Percentiles rank a stretch among this genome's conserved stretches.
Conservation (phyloP, 371 early-diverging fungal genomes). For the Mucor plumbeus region DNA sequence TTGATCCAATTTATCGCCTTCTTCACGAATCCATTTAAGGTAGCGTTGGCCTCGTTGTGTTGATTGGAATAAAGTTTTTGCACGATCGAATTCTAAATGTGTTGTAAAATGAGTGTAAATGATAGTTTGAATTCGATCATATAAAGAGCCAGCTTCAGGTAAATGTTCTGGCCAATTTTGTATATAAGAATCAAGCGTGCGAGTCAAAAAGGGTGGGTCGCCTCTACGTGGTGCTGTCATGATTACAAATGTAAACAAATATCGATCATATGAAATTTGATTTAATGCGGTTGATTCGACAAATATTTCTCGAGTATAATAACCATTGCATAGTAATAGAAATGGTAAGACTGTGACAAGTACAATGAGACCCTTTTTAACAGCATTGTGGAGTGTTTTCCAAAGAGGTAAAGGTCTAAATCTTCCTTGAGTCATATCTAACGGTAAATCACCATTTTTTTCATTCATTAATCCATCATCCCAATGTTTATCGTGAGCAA, state of each 20-base stretch:
- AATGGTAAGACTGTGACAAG: constrained; percentile 15
- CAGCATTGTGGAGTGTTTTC: constrained; percentile 14
- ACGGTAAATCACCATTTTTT: constrained; percentile 18
- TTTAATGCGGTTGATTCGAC: constrained; percentile 25
- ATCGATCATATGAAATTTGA: constrained; percentile 34
- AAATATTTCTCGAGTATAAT: constrained; percentile 38
- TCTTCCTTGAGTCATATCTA: constrained; percentile 21
- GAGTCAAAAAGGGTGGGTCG: constrained; percentile 46
- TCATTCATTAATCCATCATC: constrained; percentile 6
- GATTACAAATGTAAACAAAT: constrained; percentile 46
- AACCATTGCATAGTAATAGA: constrained; percentile 34
- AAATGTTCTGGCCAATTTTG: constrained; percentile 34
- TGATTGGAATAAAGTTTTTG: constrained; percentile 29
- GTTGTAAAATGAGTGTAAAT: constrained; percentile 57
- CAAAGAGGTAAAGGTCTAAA: constrained; percentile 26
- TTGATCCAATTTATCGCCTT: constrained; percentile 46
- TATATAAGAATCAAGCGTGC: constrained; percentile 50
- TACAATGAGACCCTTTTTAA: constrained; percentile 21
- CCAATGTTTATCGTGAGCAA: constrained; percentile 26
- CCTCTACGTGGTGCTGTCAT: constrained; percentile 56
- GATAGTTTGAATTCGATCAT: constrained; percentile 46
- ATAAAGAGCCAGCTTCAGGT: constrained; percentile 36
- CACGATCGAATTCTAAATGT: constrained; percentile 45
- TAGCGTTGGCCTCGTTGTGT: constrained; percentile 46
- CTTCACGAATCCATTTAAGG: constrained; percentile 48